Percentiles rank a stretch among this genome's conserved stretches.
Conservation (phyloP, 73 alveolate genomes). For the Paraurostyla sp. region DNA sequence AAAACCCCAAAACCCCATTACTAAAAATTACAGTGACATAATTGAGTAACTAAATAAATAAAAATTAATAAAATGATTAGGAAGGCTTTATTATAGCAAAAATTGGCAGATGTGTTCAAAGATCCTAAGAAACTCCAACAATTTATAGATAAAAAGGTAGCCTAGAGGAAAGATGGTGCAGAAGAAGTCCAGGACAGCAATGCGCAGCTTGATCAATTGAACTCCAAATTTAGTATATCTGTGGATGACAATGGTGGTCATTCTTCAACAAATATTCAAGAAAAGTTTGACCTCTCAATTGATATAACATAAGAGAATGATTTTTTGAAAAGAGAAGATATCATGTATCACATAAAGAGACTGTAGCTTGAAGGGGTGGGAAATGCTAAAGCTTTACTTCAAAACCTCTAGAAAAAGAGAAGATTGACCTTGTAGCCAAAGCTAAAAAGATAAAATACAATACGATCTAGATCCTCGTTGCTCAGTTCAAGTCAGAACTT, state of each 20-base stretch:
- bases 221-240: neutral
- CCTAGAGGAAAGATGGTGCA: neutral
- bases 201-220: neutral
- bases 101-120: neutral
- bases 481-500: no score
- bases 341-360: neutral
- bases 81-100: neutral
- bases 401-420: neutral
- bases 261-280: neutral
- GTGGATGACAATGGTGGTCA: neutral
- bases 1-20: no score
- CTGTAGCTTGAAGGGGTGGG: neutral
- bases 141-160: neutral
- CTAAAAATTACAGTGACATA: no score
- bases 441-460: no score
- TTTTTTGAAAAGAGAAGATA: slow-evolving; percentile 6
- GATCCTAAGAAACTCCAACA: neutral
- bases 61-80: slow-evolving; percentile 12
- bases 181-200: neutral
- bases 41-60: no score
- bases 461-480: no score
- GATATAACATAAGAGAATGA: slow-evolving; percentile 37
- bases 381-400: neutral
- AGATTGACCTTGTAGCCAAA: no score
- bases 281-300: slow-evolving; percentile 7